Evolutionary conservation across 2,329 filamentous ascomycete genomes (phyloP).

Genomic region (Penicillium fuscoglaucum): DNA sequence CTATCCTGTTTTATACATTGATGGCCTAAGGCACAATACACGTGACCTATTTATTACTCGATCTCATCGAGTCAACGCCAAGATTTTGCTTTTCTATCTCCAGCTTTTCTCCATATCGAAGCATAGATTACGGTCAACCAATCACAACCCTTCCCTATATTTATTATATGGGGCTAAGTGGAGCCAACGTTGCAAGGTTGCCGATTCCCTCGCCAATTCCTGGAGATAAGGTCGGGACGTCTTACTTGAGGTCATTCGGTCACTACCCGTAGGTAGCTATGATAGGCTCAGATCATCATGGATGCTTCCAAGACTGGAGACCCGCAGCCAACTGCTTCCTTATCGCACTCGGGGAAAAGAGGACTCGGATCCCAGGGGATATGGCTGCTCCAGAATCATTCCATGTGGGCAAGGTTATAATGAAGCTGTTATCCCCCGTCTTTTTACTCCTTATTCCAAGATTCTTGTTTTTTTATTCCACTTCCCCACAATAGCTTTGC

Average conservation of each 20-base stretch:
- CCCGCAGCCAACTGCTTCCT: neutral
- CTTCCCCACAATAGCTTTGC: neutral
- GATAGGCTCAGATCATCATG: conserved; percentile 10
- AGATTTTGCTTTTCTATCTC: conserved; percentile 8
- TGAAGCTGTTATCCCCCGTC: neutral
- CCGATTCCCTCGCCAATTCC: neutral
- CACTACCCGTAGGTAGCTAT: conserved; percentile 11
- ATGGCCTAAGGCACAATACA: neutral
- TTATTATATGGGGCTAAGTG: neutral
- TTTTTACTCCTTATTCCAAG: neutral
- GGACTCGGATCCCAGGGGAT: neutral
- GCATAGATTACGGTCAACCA: conserved; percentile 29
- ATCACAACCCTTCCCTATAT: neutral
- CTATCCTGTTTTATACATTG: neutral
- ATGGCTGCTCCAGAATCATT: neutral
- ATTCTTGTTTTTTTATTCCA: neutral
- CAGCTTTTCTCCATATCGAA: conserved; percentile 8
- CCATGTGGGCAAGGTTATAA: neutral
- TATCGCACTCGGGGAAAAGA: conserved; percentile 3
- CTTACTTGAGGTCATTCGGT: conserved; percentile 27
- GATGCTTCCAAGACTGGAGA: neutral
- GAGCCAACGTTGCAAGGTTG: neutral
- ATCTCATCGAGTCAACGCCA: conserved; percentile 38
- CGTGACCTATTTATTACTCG: conserved; percentile 31
- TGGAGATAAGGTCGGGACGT: conserved; percentile 27